phyloP scores from a whole-genome alignment of 1,139 yeast species.

The Saccharomyces hybrid region DNA sequence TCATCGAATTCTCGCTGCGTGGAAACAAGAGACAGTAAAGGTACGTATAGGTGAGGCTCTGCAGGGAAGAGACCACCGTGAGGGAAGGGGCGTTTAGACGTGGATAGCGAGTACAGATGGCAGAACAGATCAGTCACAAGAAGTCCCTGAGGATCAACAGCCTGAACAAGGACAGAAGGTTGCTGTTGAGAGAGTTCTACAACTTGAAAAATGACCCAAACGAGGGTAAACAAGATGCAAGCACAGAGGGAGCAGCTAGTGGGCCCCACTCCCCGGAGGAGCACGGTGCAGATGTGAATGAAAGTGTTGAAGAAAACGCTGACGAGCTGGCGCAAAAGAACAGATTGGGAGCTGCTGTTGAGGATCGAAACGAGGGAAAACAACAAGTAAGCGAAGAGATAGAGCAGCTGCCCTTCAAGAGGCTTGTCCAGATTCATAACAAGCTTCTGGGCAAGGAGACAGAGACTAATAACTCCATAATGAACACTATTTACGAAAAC shows the following conservation, averaged over 20 bases:
- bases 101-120: constrained; percentile 11
- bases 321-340: not conserved
- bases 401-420: constrained; percentile 35
- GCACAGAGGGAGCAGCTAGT: constrained; percentile 7
- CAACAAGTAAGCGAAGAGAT: constrained; percentile 24
- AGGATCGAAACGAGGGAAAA: not conserved
- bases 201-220: constrained; percentile 29
- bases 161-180: constrained; percentile 33
- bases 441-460: constrained; percentile 36
- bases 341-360: constrained; percentile 9
- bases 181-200: constrained; percentile 40
- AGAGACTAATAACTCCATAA: constrained; percentile 39
- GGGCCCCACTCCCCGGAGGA: not conserved
- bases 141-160: constrained; percentile 25
- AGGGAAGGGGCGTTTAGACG: not conserved
- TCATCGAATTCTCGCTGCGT: not conserved
- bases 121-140: constrained; percentile 31
- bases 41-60: constrained; percentile 2
- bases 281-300: constrained; percentile 2
- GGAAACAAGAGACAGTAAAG: constrained; percentile 1
- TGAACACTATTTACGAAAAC: constrained; percentile 44
- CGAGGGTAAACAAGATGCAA: constrained; percentile 9
- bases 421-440: constrained; percentile 36
- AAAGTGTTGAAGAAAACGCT: not conserved
- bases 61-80: not conserved